These are phyloP conservation scores for Colletotrichum theobromicola DNA, from an alignment of 2,329 filamentous ascomycete genomes.

Conservation along the genomic window DNA sequence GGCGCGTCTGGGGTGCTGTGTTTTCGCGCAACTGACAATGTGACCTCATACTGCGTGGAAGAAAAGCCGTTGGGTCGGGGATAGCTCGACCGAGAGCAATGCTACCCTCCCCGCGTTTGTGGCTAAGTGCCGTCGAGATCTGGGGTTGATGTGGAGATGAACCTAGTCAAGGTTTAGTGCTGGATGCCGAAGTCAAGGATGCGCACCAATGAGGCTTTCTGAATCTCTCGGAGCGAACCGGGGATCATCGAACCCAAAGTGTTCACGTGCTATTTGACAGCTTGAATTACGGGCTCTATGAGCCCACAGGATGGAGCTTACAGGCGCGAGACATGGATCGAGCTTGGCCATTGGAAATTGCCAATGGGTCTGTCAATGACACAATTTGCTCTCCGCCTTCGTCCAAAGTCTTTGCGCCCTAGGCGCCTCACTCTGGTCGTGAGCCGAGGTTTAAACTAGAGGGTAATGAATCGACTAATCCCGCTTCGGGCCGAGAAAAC, in stretches of 20 bases:
- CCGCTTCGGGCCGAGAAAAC: neutral
- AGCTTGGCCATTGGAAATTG: neutral
- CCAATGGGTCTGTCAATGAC: neutral
- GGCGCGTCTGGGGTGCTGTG: slow-evolving; percentile 1
- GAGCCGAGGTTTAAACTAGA: neutral
- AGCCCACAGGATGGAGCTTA: neutral
- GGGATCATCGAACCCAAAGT: neutral
- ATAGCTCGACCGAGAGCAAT: slow-evolving; percentile 9
- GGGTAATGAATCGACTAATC: neutral
- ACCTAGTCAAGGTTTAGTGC: neutral
- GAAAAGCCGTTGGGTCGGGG: slow-evolving; percentile 3
- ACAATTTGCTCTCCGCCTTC: neutral
- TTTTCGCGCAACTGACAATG: neutral
- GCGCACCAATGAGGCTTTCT: slow-evolving; percentile 9
- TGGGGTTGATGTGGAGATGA: slow-evolving; percentile 11
- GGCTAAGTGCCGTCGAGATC: slow-evolving; percentile 14
- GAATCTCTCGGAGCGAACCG: neutral
- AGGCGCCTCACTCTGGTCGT: neutral
- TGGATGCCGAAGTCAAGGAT: neutral
- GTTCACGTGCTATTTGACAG: slow-evolving; percentile 7
- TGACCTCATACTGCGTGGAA: slow-evolving; percentile 13
- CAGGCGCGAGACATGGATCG: neutral
- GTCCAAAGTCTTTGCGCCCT: neutral
- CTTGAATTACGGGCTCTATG: neutral
- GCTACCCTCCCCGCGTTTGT: slow-evolving; percentile 4